Base-by-base conservation (phyloP, 2,329 filamentous ascomycete genomes). In the Thermomyces lanuginosus region DNA sequence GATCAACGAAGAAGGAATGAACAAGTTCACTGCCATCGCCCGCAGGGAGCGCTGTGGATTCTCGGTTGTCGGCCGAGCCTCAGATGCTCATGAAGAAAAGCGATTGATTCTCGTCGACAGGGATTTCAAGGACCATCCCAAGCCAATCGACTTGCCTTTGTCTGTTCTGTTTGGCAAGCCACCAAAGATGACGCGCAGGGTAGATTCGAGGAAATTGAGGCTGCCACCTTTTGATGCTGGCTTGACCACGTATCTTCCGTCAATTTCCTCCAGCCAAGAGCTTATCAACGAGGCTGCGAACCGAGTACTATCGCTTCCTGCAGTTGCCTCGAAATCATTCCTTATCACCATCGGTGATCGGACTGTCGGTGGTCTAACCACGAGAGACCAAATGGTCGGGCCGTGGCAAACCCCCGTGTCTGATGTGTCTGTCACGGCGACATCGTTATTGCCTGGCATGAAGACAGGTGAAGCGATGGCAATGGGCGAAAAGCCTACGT, bases 261-360 rank as follows among this genome's bases (percentile, higher is more conserved):
- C 69, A 14, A 53, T 61, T 4, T 56, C 66, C 1, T 56, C 47
- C 6, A 49, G 48, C 16, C 38, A 37, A 11, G 63, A 68, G 5
- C 39, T 71, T 14, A 46, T 74, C n/a, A 49, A 56, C 1, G 74
- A 84, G 51, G 83, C 86, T 9, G 70, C 81, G 1, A 72, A 82
- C 40, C 65, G 82, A 34, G 82, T 95, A 2, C 72, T 95, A 29
- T 71, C 72, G 26, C 63, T 95, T 27, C 86, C 89, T 11, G 70
- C 84, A 1, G 89, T 95, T 12, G 86, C 83, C n/a, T 93, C 84
- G 12, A 95, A 95, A 56, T 83, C 77, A 12, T 98, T 95, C 61
- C 64, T 98, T 19, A 93, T 98, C 45, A 95, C 89, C 2, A 98
- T 95, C 39, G 84, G 79, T 26, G 89, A 95, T 52, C 72, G 89